Evolutionary conservation across 2,329 filamentous ascomycete genomes (phyloP).

Genomic region (Nemania bipapillata): DNA sequence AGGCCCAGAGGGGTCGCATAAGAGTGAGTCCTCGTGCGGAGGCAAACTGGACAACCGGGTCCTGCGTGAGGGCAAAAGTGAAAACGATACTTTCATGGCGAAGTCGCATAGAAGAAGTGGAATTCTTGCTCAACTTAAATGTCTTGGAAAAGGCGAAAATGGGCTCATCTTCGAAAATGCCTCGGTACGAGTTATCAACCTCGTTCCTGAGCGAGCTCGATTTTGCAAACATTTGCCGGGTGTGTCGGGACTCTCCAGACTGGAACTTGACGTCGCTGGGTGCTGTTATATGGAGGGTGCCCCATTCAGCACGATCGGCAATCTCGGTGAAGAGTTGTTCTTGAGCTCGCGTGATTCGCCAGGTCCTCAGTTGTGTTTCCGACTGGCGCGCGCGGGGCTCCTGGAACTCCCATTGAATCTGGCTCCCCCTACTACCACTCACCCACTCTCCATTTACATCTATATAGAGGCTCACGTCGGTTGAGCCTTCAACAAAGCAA

Average conservation of each 20-base stretch:
- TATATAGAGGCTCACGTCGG: conserved; percentile 72
- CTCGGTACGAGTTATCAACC: conserved; percentile 73
- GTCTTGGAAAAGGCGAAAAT: conserved; percentile 81
- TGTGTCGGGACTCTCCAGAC: conserved; percentile 71
- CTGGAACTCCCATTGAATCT: conserved; percentile 75
- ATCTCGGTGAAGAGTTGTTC: conserved; percentile 80
- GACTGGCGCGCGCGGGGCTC: conserved; percentile 54
- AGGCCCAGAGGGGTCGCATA: conserved; percentile 84
- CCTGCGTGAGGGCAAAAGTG: conserved; percentile 79
- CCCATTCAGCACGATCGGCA: conserved; percentile 83
- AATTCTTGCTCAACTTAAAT: conserved; percentile 61
- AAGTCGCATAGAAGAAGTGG: conserved; percentile 46
- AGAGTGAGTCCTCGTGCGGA: conserved; percentile 77
- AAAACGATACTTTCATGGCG: conserved; percentile 71
- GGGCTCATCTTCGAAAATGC: conserved; percentile 80
- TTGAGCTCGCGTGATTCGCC: conserved; percentile 68
- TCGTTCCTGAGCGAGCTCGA: conserved; percentile 73
- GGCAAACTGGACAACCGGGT: conserved; percentile 82
- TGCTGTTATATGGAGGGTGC: conserved; percentile 79
- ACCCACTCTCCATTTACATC: conserved; percentile 84
- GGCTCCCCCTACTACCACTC: conserved; percentile 75
- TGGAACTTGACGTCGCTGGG: conserved; percentile 75
- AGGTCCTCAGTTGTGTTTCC: conserved; percentile 67
- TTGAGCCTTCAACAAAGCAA: conserved; percentile 73
- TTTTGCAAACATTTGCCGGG: conserved; percentile 76